Evolutionary conservation across 1,139 yeast species (phyloP).

Genomic region (Lodderomyces margitis): DNA sequence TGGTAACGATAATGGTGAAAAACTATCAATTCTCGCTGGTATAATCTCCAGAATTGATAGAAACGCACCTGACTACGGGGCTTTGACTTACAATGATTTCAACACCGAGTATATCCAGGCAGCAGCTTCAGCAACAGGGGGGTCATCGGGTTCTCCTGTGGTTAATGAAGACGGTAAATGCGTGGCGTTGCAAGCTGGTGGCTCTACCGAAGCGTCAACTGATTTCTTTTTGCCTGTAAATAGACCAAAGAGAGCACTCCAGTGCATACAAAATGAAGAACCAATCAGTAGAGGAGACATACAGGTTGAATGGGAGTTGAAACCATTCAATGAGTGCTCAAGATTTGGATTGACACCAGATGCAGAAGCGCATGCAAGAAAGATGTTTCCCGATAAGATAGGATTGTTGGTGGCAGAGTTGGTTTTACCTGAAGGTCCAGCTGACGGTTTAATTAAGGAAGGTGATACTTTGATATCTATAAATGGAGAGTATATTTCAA

Average conservation of each 20-base stretch:
- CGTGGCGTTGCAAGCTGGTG: slow-evolving; percentile 93
- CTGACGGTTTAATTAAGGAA: slow-evolving; percentile 68
- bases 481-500: slow-evolving; percentile 61
- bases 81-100: slow-evolving; percentile 86
- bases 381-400: slow-evolving; percentile 67
- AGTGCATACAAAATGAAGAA: slow-evolving; percentile 57
- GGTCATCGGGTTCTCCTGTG: slow-evolving; percentile 95
- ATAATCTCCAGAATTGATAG: slow-evolving; percentile 88
- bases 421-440: slow-evolving; percentile 86
- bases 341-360: slow-evolving; percentile 79
- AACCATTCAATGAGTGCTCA: slow-evolving; percentile 88
- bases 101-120: slow-evolving; percentile 96
- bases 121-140: slow-evolving; percentile 94
- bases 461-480: slow-evolving; percentile 83
- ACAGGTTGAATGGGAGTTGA: slow-evolving; percentile 85
- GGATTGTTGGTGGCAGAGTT: slow-evolving; percentile 86
- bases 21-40: slow-evolving; percentile 83
- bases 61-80: slow-evolving; percentile 94
- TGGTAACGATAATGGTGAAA: slow-evolving; percentile 97
- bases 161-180: slow-evolving; percentile 85
- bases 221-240: slow-evolving; percentile 88
- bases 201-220: slow-evolving; percentile 86
- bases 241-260: slow-evolving; percentile 78
- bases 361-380: slow-evolving; percentile 69
- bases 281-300: slow-evolving; percentile 79